Percentiles rank a stretch among this genome's conserved stretches.
phyloP scores from a whole-genome alignment of 139 green algal species.

The Monoraphidium neglectum region DNA sequence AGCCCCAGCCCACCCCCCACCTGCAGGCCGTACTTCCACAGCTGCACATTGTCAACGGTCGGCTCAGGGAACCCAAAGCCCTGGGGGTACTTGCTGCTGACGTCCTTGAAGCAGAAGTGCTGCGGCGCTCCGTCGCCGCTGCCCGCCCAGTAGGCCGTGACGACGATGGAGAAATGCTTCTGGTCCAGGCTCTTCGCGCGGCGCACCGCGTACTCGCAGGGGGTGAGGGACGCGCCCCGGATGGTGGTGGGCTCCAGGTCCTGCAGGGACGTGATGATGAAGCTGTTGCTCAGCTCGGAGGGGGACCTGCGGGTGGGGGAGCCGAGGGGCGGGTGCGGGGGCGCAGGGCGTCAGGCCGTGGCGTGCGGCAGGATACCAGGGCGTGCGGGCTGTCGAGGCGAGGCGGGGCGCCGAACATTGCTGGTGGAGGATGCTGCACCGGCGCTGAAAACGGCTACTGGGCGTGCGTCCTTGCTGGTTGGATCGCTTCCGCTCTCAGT shows the following conservation, averaged over 20 bases:
- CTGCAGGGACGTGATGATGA: constrained; percentile 27
- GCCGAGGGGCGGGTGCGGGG: no score
- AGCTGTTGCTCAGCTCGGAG: constrained; percentile 26
- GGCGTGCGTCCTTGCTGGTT: no score
- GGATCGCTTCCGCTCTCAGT: no score
- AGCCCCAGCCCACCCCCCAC: not conserved
- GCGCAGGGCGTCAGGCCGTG: no score
- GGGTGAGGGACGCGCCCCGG: not conserved
- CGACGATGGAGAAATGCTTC: constrained; percentile 28
- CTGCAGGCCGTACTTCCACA: constrained; percentile 28
- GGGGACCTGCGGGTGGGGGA: not conserved
- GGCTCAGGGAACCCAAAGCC: constrained; percentile 1
- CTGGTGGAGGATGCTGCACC: no score
- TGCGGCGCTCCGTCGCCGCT: not conserved
- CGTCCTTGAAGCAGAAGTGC: constrained; percentile 22
- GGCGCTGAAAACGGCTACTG: no score
- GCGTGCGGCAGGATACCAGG: no score
- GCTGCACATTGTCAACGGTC: not conserved
- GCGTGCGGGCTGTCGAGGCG: no score
- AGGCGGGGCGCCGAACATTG: no score
- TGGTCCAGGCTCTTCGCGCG: constrained; percentile 9
- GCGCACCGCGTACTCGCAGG: constrained; percentile 23
- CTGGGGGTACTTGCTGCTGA: not conserved
- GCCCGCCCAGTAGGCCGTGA: constrained; percentile 23
- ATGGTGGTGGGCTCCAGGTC: constrained; percentile 27